Base-by-base conservation (phyloP, 305 asterid genomes). In the Fraxinus angustifolia region DNA sequence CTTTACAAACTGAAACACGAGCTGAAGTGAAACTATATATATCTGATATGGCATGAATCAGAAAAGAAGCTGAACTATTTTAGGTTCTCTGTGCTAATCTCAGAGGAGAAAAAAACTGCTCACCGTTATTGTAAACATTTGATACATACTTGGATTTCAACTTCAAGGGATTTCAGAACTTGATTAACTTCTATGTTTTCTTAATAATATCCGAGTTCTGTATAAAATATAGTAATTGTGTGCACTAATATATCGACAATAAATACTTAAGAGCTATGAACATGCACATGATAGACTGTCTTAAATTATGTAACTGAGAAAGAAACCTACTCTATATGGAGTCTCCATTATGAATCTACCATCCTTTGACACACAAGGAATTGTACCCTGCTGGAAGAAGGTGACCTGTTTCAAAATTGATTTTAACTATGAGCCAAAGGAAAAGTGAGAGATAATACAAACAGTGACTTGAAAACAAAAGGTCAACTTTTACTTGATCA, bases 311-410 rank as follows among this genome's bases (percentile, higher is more conserved):
- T 42, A 68, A 86, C 56, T 33, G 62, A 42, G 78, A 81, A 73
- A 3, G 73, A 87, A 85, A 14, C 97, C 81, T 91, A 95, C 99
- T 83, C 89, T 91, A 91, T 85, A 89, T 79, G 99, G 97, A 81
- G 95, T 80, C 89, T 96, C 98, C 98, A 94, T 96, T 74, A 96
- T 91, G 73, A 91, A 90, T 90, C 97, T 91, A 40, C 99, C 98
- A 83, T 96, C 99, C 85, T 85, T 92, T 42, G 97, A 90, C 65
- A 96, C 95, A 82, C 98, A 94, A 83, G 99, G 98, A 78, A 96
- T 93, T 23, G 97, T 96, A 34, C 99, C 98, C 88, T 96, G 99
- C 89, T 89, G 95, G 88, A 96, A 96, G 92, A 96, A 94, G 33
- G 98, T 93, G 84, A 96, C 92, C 99, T 96, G 92, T 34, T 79